phyloP scores from a whole-genome alignment of 352 stramenopile genomes.

The Phytophthora chlamydospora region DNA sequence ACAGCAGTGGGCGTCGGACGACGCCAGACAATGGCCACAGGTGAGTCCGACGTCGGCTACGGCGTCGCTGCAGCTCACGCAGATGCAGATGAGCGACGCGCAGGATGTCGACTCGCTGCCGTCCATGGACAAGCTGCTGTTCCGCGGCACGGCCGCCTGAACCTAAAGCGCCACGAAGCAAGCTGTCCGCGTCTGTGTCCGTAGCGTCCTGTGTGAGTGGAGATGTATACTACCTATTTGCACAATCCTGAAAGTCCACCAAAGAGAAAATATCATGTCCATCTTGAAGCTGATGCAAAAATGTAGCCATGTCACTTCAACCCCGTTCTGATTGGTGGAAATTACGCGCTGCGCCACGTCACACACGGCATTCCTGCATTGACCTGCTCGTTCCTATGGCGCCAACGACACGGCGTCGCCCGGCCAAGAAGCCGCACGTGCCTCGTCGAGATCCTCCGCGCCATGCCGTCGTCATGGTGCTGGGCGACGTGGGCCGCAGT shows the following conservation, averaged over 20 bases:
- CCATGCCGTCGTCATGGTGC: constrained; percentile 92
- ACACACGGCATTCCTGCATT: constrained; percentile 6
- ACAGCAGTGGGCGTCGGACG: constrained; percentile 27
- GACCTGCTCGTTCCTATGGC: constrained; percentile 6
- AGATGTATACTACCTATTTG: constrained; percentile 39
- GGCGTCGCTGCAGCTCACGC: constrained; percentile 21
- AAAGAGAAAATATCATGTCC: not conserved
- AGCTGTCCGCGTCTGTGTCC: constrained; percentile 3
- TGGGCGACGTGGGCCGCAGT: constrained; percentile 96
- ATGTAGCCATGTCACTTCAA: constrained; percentile 16
- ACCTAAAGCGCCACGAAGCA: not conserved
- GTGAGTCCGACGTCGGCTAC: constrained; percentile 24
- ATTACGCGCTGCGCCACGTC: constrained; percentile 13
- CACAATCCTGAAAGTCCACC: constrained; percentile 17
- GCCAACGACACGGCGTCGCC: constrained; percentile 15
- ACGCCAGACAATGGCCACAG: constrained; percentile 32
- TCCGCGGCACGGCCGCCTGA: constrained; percentile 31
- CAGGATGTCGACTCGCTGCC: constrained; percentile 54
- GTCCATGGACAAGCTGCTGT: constrained; percentile 69
- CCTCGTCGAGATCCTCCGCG: constrained; percentile 19
- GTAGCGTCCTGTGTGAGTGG: constrained; percentile 22
- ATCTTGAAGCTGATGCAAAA: not conserved
- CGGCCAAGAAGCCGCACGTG: constrained; percentile 26
- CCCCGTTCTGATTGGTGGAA: constrained; percentile 27
- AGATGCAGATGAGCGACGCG: constrained; percentile 21